phyloP scores from a whole-genome alignment of 1,139 yeast species.

The Lizanozyma gosingica region DNA sequence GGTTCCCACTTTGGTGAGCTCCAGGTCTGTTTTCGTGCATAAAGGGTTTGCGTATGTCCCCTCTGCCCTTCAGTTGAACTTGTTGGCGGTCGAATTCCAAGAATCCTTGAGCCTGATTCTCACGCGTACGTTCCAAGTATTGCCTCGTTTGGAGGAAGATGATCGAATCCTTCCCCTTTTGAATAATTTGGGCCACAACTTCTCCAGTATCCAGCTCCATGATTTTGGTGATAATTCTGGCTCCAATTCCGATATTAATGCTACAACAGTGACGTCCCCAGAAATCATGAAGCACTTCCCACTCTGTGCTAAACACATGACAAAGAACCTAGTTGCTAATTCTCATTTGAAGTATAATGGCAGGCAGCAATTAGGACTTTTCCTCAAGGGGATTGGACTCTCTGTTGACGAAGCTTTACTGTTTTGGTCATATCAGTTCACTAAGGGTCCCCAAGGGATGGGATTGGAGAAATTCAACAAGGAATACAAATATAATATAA shows the following conservation, averaged over 20 bases:
- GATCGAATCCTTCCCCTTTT: slow-evolving; percentile 80
- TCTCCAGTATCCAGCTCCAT: slow-evolving; percentile 48
- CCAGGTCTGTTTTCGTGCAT: slow-evolving; percentile 56
- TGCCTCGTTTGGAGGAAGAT: slow-evolving; percentile 87
- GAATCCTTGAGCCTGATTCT: slow-evolving; percentile 45
- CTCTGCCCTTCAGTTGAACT: slow-evolving; percentile 63
- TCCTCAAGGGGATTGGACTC: slow-evolving; percentile 83
- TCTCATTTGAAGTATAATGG: slow-evolving; percentile 77
- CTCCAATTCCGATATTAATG: slow-evolving; percentile 43
- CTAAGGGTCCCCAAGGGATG: slow-evolving; percentile 39
- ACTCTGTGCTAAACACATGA: slow-evolving; percentile 67
- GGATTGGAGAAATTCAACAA: slow-evolving; percentile 72
- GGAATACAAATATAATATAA: slow-evolving; percentile 78
- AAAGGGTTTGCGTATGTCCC: slow-evolving; percentile 82
- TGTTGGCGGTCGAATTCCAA: slow-evolving; percentile 61
- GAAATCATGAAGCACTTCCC: slow-evolving; percentile 65
- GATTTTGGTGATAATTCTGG: slow-evolving; percentile 8
- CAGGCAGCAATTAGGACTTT: slow-evolving; percentile 77
- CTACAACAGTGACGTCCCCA: slow-evolving; percentile 49
- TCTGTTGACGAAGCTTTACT: slow-evolving; percentile 78
- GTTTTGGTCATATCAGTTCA: slow-evolving; percentile 76
- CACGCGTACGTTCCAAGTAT: slow-evolving; percentile 60
- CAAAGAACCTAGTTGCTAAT: slow-evolving; percentile 46
- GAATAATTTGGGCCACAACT: slow-evolving; percentile 69
- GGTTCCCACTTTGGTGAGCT: slow-evolving; percentile 66